Evolutionary conservation across 306 rosid genomes (phyloP), one percentile per base, ranked within the genome.

Genomic region (Adenanthera pavonina): DNA sequence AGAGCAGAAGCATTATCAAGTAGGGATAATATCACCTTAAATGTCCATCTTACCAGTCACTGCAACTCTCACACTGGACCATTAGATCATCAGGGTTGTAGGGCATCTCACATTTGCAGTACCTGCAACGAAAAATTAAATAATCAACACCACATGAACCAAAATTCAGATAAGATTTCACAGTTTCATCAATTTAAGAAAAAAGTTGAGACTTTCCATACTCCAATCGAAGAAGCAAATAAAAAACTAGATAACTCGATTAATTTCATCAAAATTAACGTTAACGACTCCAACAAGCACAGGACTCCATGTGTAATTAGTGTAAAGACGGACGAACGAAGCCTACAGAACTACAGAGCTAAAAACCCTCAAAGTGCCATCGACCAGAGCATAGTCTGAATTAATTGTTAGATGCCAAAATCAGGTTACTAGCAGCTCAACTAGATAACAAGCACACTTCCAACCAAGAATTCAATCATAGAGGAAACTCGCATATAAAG

Each of bases 31-130:
- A 81, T 71, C 75, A 76, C 59, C 43, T 14, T 59, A 48, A 15
- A 30, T 20, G 20, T 52, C 40, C 44, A 74, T 87, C 94, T 85
- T 88, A 96, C 99, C 99, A 96, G 75, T 96, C 99, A 81, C 80
- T 91, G 89, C 99, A 96, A 67, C 92, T 90, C 80, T 96, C 99
- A 51, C 99, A 96, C 81, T 93, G 98, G 76, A 96, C 94, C 99
- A 96, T 96, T 70, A 96, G 85, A 79, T 96, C 98, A 64, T 96
- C 99, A 12, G 99, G 99, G 52, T 96, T 96, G 84, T 96, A 96
- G 54, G 99, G 99, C 99, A 96, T 96, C 92, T 96, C 99, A 80
- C 99, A 96, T 86, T 96, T 96, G 89, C 99, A 96, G 85, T 93
- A 96, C 86, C 99, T 96, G 92, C 89, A 78, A 86, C 34, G 52